Percentiles rank a stretch among this genome's conserved stretches.
Conservation (phyloP, 768 basidiomycete species). For the Auricularia heimuer region DNA sequence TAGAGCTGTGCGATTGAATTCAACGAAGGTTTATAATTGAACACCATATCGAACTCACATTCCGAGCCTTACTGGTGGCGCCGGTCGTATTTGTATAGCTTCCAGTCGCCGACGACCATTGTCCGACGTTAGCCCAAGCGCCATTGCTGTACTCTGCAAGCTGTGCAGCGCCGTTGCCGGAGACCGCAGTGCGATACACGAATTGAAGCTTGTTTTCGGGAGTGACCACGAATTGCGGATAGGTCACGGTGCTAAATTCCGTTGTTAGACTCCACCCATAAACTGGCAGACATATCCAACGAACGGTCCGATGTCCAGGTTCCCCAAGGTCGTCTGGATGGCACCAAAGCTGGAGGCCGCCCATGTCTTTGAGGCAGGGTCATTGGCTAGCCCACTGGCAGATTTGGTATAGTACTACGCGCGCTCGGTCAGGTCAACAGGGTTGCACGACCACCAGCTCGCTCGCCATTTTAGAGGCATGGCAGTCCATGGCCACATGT, state of each 20-base stretch:
- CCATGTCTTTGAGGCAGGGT: slow-evolving; percentile 3
- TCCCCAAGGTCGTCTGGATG: slow-evolving; percentile 2
- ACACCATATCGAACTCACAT: not conserved
- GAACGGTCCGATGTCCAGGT: slow-evolving; percentile 4
- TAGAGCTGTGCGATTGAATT: not conserved
- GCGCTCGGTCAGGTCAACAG: not conserved
- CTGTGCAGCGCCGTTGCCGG: slow-evolving; percentile 5
- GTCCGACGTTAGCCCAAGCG: slow-evolving; percentile 6
- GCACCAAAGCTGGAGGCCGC: not conserved
- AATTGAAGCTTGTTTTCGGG: slow-evolving; percentile 7
- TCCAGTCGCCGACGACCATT: slow-evolving; percentile 6
- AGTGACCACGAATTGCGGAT: slow-evolving; percentile 8
- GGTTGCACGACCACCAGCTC: slow-evolving; percentile 1
- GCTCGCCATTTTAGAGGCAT: not conserved
- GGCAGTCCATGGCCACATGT: slow-evolving; percentile 4
- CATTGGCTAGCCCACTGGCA: slow-evolving; percentile 3
- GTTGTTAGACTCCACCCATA: too few relatives aligned
- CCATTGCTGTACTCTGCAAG: slow-evolving; percentile 7
- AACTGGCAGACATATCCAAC: not conserved
- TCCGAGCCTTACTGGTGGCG: not conserved
- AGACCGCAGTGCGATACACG: slow-evolving; percentile 3
- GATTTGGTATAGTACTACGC: slow-evolving; percentile 4
- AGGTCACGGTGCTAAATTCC: slow-evolving; percentile 4
- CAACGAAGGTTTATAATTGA: not conserved
- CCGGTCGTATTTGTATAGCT: slow-evolving; percentile 3